These are phyloP conservation scores for Fraxinus sp. DNA, from an alignment of 305 asterid genomes.

Conservation along the genomic window DNA sequence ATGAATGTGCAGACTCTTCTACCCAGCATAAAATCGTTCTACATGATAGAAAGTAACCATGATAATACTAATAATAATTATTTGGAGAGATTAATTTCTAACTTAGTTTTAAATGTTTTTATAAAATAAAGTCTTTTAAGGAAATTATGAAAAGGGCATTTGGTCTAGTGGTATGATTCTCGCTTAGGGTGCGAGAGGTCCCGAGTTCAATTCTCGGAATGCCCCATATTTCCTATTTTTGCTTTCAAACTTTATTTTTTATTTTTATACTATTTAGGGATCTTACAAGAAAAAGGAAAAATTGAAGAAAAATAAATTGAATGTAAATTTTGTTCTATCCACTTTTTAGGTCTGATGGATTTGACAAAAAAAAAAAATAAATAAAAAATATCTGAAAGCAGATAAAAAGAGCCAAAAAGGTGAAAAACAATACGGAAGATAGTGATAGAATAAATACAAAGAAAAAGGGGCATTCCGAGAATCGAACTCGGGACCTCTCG, in stretches of 20 bases:
- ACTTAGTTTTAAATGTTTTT: no score
- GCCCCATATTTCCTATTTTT: constrained; percentile 46
- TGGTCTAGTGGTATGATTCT: constrained; percentile 99
- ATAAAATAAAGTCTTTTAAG: background rate
- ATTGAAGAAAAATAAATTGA: background rate
- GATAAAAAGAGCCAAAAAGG: background rate
- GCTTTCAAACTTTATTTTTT: background rate
- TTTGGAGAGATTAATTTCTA: no score
- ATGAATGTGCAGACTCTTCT: constrained; percentile 18
- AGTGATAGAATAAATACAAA: background rate
- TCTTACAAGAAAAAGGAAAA: background rate
- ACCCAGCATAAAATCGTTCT: constrained; percentile 8
- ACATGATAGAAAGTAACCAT: background rate
- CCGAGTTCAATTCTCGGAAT: constrained; percentile 99
- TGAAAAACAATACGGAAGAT: background rate
- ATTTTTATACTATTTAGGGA: background rate
- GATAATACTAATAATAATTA: background rate
- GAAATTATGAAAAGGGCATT: constrained; percentile 41
- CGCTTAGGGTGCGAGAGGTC: constrained; percentile 99
- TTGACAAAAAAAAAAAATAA: background rate
- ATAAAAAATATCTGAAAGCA: background rate
- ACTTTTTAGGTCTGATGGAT: background rate
- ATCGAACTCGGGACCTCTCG: constrained; percentile 69
- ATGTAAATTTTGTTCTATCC: background rate
- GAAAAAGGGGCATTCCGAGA: constrained; percentile 58